A percentile compares a stretch with the other conserved stretches of the same genome.
Conservation (phyloP, 2,329 filamentous ascomycete genomes). For the Colletotrichum navitas region DNA sequence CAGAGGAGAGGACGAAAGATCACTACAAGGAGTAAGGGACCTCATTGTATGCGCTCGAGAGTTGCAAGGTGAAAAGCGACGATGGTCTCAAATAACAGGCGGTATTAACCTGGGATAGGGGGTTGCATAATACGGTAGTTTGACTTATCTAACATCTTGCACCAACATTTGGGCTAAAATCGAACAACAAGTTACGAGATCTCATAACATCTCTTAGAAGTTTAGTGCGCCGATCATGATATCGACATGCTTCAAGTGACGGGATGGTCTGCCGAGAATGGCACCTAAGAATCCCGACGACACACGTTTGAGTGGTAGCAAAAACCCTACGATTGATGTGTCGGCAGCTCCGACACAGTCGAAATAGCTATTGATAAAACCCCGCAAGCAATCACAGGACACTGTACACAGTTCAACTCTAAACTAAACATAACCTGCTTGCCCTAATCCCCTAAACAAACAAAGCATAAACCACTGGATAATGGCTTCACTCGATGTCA, state of each 20-base stretch:
- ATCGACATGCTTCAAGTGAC: background rate
- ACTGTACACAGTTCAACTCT: background rate
- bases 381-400: background rate
- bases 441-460: background rate
- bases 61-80: background rate
- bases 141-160: background rate
- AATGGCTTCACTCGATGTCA: constrained; percentile 20
- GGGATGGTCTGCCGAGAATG: background rate
- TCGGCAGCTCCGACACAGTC: background rate
- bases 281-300: background rate
- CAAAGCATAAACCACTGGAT: background rate
- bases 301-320: background rate
- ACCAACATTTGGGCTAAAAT: background rate
- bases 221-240: background rate
- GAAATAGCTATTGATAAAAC: background rate
- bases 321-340: background rate
- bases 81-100: background rate
- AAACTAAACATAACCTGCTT: background rate
- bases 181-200: background rate
- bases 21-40: background rate
- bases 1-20: background rate
- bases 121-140: background rate
- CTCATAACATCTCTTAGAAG: too few species aligned
- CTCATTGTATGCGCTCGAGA: background rate
- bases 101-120: background rate